These are phyloP conservation scores for Picea engelmannii DNA, from an alignment of 83 land plant genomes.

Conservation along the genomic window DNA sequence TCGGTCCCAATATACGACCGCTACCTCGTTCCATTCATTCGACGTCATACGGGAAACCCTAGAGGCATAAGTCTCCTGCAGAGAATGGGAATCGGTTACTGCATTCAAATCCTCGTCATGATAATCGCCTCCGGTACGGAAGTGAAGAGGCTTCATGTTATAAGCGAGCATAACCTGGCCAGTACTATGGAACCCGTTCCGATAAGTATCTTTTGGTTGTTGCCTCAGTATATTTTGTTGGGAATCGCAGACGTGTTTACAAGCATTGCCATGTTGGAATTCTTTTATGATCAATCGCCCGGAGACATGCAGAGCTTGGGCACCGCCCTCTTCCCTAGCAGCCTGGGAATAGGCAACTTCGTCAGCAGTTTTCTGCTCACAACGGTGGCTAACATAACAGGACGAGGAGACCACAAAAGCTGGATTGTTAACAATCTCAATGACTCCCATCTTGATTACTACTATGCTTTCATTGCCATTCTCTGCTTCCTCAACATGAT, in stretches of 20 bases:
- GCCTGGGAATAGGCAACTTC: constrained; percentile 68
- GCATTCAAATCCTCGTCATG: constrained; percentile 40
- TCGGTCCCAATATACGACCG: constrained; percentile 29
- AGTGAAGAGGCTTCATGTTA: constrained; percentile 38
- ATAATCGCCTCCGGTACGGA: constrained; percentile 48
- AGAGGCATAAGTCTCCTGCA: constrained; percentile 25
- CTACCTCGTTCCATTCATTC: constrained; percentile 19
- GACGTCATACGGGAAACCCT: constrained; percentile 12
- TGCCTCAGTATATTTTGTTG: constrained; percentile 63
- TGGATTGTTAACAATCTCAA: constrained; percentile 79
- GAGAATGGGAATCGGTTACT: constrained; percentile 36
- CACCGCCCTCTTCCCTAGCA: constrained; percentile 63
- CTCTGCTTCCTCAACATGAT: constrained; percentile 42
- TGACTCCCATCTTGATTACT: constrained; percentile 65
- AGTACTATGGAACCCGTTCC: constrained; percentile 38
- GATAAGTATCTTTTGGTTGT: constrained; percentile 70
- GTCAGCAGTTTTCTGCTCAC: constrained; percentile 71
- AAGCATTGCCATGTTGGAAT: constrained; percentile 63
- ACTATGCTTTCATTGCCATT: constrained; percentile 52
- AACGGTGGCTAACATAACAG: constrained; percentile 27
- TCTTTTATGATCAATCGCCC: constrained; percentile 78
- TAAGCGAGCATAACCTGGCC: constrained; percentile 13
- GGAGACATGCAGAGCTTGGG: constrained; percentile 79
- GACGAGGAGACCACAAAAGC: constrained; percentile 40
- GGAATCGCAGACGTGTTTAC: constrained; percentile 66